These are phyloP conservation scores for Salix viminalis DNA, from an alignment of 345 rosid genomes.

Conservation along the genomic window DNA sequence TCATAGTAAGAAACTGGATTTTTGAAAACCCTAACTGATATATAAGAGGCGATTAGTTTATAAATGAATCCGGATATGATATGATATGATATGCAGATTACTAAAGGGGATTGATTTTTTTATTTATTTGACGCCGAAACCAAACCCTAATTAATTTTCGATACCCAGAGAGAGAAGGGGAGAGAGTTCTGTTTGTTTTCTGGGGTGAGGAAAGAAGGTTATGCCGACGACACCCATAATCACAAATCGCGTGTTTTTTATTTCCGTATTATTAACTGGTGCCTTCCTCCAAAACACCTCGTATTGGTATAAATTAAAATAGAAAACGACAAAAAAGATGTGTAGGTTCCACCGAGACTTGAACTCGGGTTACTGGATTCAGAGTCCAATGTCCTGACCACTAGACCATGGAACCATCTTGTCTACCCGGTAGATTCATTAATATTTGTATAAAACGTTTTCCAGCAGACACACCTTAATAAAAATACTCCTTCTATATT, in stretches of 20 bases:
- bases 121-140: neutral
- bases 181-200: neutral
- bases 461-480: too few species aligned
- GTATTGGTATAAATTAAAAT: neutral
- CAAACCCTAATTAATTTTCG: neutral
- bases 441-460: accelerated
- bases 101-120: neutral
- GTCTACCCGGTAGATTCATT: accelerated
- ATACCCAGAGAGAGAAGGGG: neutral
- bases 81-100: neutral
- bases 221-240: neutral
- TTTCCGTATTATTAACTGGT: neutral
- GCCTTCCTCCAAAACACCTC: neutral
- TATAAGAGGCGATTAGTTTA: neutral
- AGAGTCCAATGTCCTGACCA: conserved; percentile 7
- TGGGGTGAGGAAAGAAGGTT: neutral
- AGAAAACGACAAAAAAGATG: too few species aligned
- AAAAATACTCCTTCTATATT: too few species aligned
- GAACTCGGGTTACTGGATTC: conserved; percentile 36
- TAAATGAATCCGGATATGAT: neutral
- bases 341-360: conserved; percentile 20
- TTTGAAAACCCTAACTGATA: neutral
- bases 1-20: conserved; percentile 41
- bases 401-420: neutral
- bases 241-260: neutral